Conservation (phyloP, 106 monocot genomes). For the Phalaenopsis aphrodite region DNA sequence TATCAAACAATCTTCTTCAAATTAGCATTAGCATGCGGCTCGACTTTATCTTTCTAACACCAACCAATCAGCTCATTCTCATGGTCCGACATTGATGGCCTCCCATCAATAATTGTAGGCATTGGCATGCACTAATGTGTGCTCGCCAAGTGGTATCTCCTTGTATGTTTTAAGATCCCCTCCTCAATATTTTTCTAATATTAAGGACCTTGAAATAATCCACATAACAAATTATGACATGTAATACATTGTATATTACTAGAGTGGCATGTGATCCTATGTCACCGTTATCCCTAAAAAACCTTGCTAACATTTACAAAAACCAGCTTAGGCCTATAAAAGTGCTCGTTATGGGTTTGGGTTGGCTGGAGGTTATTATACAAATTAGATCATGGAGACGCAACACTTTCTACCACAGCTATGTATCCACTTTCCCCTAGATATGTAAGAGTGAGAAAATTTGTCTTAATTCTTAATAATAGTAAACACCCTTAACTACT, state of each 20-base stretch:
- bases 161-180: neutral
- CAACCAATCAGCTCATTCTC: too few species aligned
- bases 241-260: neutral
- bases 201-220: neutral
- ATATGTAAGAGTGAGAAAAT: too few species aligned
- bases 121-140: neutral
- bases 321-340: neutral
- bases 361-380: too few species aligned
- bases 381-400: too few species aligned
- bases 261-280: neutral
- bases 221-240: neutral
- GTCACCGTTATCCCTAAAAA: neutral
- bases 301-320: neutral
- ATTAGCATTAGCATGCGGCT: too few species aligned
- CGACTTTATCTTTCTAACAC: too few species aligned
- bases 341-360: neutral
- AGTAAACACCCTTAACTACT: neutral
- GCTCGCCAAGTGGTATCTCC: neutral
- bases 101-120: neutral
- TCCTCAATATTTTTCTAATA: neutral
- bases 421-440: too few species aligned
- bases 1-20: neutral
- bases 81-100: too few species aligned
- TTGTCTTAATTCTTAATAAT: neutral
- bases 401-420: too few species aligned